phyloP scores from a whole-genome alignment of 306 rosid species.

The Lupinus albus region DNA sequence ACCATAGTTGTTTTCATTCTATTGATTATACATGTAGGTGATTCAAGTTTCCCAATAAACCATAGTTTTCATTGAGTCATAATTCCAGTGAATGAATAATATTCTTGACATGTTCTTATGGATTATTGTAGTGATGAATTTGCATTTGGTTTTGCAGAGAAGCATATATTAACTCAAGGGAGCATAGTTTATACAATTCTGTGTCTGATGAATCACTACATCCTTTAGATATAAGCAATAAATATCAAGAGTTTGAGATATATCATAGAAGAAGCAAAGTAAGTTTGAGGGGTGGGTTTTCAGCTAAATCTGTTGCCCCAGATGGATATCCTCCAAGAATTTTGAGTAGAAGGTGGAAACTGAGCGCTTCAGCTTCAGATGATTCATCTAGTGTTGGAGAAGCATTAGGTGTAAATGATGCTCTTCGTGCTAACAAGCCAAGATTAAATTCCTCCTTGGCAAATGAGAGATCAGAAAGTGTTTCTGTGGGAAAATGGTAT shows the following conservation, averaged over 20 bases:
- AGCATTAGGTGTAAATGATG: conserved; percentile 56
- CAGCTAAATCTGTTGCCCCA: conserved; percentile 54
- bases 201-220: conserved; percentile 37
- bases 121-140: conserved; percentile 23
- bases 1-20: background rate
- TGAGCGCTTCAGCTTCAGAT: conserved; percentile 36
- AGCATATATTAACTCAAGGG: conserved; percentile 49
- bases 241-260: conserved; percentile 53
- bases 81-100: background rate
- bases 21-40: background rate
- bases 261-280: conserved; percentile 40
- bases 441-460: conserved; percentile 40
- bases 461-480: conserved; percentile 27
- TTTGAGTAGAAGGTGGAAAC: conserved; percentile 53
- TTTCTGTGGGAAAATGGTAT: conserved; percentile 76
- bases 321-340: conserved; percentile 61
- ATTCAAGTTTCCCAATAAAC: conserved; percentile 11
- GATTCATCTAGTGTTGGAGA: conserved; percentile 45
- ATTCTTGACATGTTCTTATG: conserved; percentile 1
- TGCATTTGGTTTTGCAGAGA: conserved; percentile 44
- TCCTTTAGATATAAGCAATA: conserved; percentile 44
- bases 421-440: conserved; percentile 50
- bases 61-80: background rate
- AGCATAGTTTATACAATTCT: conserved; percentile 51
- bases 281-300: conserved; percentile 49